Evolutionary conservation across 176 grass and related monocot species (phyloP).

Genomic region (Lolium perenne): DNA sequence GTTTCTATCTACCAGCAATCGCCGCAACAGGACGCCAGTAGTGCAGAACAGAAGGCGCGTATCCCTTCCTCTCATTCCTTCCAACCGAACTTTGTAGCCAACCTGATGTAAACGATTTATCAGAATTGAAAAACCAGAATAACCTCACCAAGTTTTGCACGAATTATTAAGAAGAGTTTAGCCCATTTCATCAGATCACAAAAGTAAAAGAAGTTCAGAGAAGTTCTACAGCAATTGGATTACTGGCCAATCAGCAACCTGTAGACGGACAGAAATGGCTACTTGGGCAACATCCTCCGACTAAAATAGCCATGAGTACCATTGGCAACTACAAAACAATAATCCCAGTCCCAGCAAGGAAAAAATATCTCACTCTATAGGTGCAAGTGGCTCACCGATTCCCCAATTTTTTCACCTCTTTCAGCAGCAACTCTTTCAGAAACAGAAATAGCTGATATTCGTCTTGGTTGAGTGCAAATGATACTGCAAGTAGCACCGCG

Average conservation of each 20-base stretch:
- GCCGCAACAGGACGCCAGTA: constrained; percentile 88
- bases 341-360: constrained; percentile 16
- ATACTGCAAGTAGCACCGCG: constrained; percentile 86
- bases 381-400: constrained; percentile 75
- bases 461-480: constrained; percentile 95
- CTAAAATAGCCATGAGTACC: background rate
- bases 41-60: constrained; percentile 96
- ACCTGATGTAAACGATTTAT: constrained; percentile 42
- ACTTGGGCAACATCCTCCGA: background rate
- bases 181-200: constrained; percentile 1
- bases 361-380: constrained; percentile 1
- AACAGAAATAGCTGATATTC: constrained; percentile 97
- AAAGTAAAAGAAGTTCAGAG: background rate
- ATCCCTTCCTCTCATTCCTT: constrained; percentile 97
- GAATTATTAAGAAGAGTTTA: background rate
- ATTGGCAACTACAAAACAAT: constrained; percentile 6
- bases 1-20: constrained; percentile 88
- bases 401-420: constrained; percentile 96
- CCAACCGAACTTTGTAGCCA: constrained; percentile 95
- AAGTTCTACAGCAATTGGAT: background rate
- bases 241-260: too few species aligned
- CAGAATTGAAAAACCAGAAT: constrained; percentile 11
- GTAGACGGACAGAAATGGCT: background rate
- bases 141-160: constrained; percentile 2
- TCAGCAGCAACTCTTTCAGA: constrained; percentile 98